Evolutionary conservation across 345 rosid genomes (phyloP), one percentile per base, ranked within the genome.

Genomic region (Moricandia moricandioides): DNA sequence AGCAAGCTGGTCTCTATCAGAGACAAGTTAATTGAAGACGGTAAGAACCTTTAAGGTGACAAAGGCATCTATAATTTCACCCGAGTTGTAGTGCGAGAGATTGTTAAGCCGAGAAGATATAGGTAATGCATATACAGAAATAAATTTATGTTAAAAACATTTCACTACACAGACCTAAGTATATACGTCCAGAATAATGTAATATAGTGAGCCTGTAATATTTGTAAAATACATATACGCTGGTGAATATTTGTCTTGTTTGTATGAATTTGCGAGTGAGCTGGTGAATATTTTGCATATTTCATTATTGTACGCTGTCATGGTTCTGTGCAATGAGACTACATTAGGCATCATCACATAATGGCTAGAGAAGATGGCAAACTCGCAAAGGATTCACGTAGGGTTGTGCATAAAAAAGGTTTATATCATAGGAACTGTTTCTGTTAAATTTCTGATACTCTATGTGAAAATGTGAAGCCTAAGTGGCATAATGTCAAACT

Each of bases 1-100:
- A 60, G 47, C 39, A 51, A 49, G 24, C 59, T 75, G 63, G 74
- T 68, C 8, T 61, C 69, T 34, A 16, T 61, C 29, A 68, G 63
- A 75, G 56, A 75, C 31, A 29, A 9, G 21, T 24, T 75, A 11
- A 2, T 34, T 0, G 33, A 29, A 47, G 29, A 65, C 12, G 18
- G 11, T 21, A 61, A 33, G 39, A 33, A 33, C 27, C 34, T 35
- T 57, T 57, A 26, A 27, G 62, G 8, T 27, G 62, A 27, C 4
- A 57, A 56, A 57, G 35, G 34, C 17, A 3, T 57, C 4, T 56
- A 26, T 5, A 8, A 26, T 56, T 12, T 56, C 31, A 56, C 61
- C 30, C 61, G 7, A 11, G 61, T 5, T 56, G 8, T 24, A 26
- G 60, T 24, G 33, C 14, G 3, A 55, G 14, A 55, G 31, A 24